These are phyloP conservation scores for Acorus calamus DNA, from an alignment of 106 monocot genomes.

Conservation along the genomic window DNA sequence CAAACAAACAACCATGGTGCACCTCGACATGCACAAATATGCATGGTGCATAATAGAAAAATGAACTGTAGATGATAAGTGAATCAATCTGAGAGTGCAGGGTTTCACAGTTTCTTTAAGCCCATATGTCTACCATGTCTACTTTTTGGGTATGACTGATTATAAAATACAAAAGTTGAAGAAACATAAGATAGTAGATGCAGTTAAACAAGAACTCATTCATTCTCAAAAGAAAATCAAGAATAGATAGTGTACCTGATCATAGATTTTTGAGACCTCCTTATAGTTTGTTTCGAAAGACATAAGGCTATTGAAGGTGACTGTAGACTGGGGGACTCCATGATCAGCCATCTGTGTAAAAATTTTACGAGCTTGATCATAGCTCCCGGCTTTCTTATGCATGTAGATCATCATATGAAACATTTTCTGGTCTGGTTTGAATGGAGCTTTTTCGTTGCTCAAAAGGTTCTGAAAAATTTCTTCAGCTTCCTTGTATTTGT, in stretches of 20 bases:
- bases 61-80: too few relatives aligned
- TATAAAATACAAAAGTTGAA: too few relatives aligned
- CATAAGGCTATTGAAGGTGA: conserved; percentile 95
- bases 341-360: conserved; percentile 76
- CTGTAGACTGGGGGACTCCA: conserved; percentile 65
- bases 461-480: conserved; percentile 59
- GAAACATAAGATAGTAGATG: too few relatives aligned
- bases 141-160: too few relatives aligned
- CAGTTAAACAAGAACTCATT: too few relatives aligned
- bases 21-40: too few relatives aligned
- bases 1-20: too few relatives aligned
- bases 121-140: too few relatives aligned
- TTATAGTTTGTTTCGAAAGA: conserved; percentile 93
- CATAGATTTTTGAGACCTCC: conserved; percentile 90
- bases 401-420: conserved; percentile 99
- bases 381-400: conserved; percentile 87
- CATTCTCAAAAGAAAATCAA: too few relatives aligned
- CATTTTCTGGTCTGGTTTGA: conserved; percentile 97
- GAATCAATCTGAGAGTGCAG: too few relatives aligned
- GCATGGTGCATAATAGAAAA: too few relatives aligned
- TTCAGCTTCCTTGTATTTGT: conserved; percentile 74
- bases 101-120: too few relatives aligned
- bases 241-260: conserved; percentile 42
- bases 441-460: conserved; percentile 50
- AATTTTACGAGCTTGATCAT: conserved; percentile 69